These are phyloP conservation scores for Coemansia sp. DNA, from an alignment of 192 early-diverging fungal genomes.

Conservation along the genomic window DNA sequence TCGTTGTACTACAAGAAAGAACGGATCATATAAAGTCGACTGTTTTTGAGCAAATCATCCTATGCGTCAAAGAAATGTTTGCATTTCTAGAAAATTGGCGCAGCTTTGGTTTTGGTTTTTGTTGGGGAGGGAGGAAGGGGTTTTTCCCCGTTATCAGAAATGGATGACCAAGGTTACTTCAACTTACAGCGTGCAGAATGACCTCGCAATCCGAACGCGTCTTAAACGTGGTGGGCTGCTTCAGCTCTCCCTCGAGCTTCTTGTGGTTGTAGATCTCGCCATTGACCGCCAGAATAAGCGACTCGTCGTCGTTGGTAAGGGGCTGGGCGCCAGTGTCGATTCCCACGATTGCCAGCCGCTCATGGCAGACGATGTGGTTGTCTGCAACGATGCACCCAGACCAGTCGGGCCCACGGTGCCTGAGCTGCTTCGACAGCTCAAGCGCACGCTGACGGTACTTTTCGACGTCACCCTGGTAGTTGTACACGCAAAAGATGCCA, in stretches of 20 bases:
- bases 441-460: conserved; percentile 83
- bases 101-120: not conserved
- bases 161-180: not conserved
- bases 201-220: conserved; percentile 99
- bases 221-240: conserved; percentile 77
- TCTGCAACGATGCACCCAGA: conserved; percentile 80
- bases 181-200: conserved; percentile 77
- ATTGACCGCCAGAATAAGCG: conserved; percentile 89
- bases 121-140: not conserved
- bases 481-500: conserved; percentile 95
- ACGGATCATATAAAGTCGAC: not conserved
- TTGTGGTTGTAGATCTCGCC: conserved; percentile 99
- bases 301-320: conserved; percentile 87
- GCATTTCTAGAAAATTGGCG: not conserved
- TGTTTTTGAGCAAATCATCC: not conserved
- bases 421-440: conserved; percentile 74
- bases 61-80: too few species aligned
- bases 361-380: conserved; percentile 93
- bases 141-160: not conserved
- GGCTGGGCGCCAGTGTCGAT: conserved; percentile 97
- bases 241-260: conserved; percentile 73
- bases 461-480: conserved; percentile 77
- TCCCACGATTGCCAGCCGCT: conserved; percentile 98
- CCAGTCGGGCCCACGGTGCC: conserved; percentile 99
- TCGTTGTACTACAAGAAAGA: conserved; percentile 70